Conservation (phyloP, 2,329 filamentous ascomycete genomes). For the Ascochyta viciae-villosae region DNA sequence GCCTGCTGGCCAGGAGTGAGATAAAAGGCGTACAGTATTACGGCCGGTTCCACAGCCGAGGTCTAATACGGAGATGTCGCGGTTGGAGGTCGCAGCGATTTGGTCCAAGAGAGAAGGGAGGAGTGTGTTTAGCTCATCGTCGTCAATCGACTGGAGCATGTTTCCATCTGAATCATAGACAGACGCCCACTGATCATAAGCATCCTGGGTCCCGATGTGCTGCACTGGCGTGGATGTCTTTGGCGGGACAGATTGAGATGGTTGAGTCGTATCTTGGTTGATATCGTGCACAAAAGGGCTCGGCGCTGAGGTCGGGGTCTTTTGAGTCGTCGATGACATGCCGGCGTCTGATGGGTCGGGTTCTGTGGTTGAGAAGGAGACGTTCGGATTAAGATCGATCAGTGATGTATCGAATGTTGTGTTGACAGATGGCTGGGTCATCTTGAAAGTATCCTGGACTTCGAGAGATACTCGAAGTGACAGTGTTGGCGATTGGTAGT, state of each 20-base stretch:
- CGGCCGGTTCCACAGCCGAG: slow-evolving; percentile 71
- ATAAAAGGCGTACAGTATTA: slow-evolving; percentile 63
- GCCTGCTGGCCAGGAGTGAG: slow-evolving; percentile 35
- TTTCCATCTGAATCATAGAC: slow-evolving; percentile 72
- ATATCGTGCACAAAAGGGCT: slow-evolving; percentile 9
- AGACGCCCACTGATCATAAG: slow-evolving; percentile 60
- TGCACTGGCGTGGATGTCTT: slow-evolving; percentile 32
- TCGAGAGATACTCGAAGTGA: background rate
- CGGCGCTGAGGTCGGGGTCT: slow-evolving; percentile 11
- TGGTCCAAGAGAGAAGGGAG: slow-evolving; percentile 58
- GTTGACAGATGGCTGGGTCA: slow-evolving; percentile 48
- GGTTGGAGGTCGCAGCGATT: slow-evolving; percentile 21
- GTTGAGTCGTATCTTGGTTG: slow-evolving; percentile 26
- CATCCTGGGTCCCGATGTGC: slow-evolving; percentile 51
- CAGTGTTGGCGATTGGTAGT: background rate
- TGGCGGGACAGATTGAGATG: slow-evolving; percentile 16
- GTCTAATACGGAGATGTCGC: slow-evolving; percentile 59
- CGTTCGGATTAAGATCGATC: slow-evolving; percentile 38
- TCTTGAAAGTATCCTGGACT: slow-evolving; percentile 18
- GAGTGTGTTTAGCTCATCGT: slow-evolving; percentile 60
- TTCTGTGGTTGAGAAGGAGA: slow-evolving; percentile 48
- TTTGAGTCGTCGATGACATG: slow-evolving; percentile 4
- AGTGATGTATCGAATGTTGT: slow-evolving; percentile 51
- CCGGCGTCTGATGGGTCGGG: slow-evolving; percentile 36
- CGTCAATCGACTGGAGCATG: slow-evolving; percentile 70